Evolutionary conservation across 139 green algal genomes (phyloP), one percentile per base, ranked within the genome.

Genomic region (Desmodesmus armatus): DNA sequence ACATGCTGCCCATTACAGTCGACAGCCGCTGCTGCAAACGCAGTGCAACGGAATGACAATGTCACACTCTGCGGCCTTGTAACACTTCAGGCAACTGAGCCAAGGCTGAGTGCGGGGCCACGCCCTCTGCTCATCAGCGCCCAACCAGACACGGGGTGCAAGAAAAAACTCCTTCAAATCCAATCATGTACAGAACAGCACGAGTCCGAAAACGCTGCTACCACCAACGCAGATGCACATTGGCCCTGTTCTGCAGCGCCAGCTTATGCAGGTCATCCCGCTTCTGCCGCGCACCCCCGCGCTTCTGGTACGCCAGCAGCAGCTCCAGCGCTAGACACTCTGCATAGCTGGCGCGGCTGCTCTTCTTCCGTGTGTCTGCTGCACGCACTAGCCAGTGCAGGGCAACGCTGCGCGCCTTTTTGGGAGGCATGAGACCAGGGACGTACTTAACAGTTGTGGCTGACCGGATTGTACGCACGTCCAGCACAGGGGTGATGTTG

Each of bases 221-320:
- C 80, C 80, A 86, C 80, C 80, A 86, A 31, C 80, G 44, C 33
- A 79, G 31, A 58, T 86, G 80, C 71, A 92, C 11, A 65, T 90
- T 92, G 40, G 76, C 74, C 17, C 83, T n/a, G 67, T 91, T 90
- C 11, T 89, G 85, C 63, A 92, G 53, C 39, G 89, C 89, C 13
- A 91, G 82, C 80, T 88, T 88, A 71, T 92, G 89, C 25, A 92
- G n/a, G n/a, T 89, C 89, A 67, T 92, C 89, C 1, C 89, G 82
- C 73, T 41, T 86, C 53, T 83, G 79, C 39, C 90, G 29, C 25
- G 90, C 90, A n/a, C 65, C 40, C 17, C 90, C 90, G 74, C 88
- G 75, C 47, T 87, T 86, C 67, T 90, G 83, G 23, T 85, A 87
- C 5, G 90, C 90, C 80, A 91, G 85, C 79, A 93, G 67, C 74